These are phyloP conservation scores for Microcos paniculata DNA, from an alignment of 345 rosid genomes.

Conservation along the genomic window DNA sequence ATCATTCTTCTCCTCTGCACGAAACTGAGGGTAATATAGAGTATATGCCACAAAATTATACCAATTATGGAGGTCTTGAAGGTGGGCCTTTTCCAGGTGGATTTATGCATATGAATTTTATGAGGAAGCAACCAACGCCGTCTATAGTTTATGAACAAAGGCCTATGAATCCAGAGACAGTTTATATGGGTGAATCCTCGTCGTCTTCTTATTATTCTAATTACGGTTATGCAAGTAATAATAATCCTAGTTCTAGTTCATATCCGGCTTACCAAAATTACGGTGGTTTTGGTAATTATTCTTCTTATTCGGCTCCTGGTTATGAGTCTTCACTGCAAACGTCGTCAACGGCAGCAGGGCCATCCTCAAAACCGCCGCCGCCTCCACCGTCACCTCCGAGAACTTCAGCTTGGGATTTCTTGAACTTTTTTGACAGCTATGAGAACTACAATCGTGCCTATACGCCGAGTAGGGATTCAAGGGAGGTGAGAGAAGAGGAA, in stretches of 20 bases:
- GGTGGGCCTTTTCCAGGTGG: constrained; percentile 33
- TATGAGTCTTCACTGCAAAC: constrained; percentile 37
- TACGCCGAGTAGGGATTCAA: constrained; percentile 66
- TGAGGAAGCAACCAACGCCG: constrained; percentile 66
- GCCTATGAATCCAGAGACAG: constrained; percentile 52
- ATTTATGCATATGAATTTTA: constrained; percentile 69
- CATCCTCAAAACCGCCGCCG: constrained; percentile 67
- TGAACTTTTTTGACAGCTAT: constrained; percentile 55
- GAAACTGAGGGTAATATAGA: constrained; percentile 18
- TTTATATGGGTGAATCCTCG: constrained; percentile 65
- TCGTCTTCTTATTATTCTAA: constrained; percentile 41
- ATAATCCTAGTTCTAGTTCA: constrained; percentile 21
- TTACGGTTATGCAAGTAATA: constrained; percentile 23
- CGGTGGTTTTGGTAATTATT: constrained; percentile 25
- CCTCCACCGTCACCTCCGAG: constrained; percentile 82
- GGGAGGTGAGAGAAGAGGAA: constrained; percentile 65
- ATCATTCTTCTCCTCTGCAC: constrained; percentile 57
- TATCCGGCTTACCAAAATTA: constrained; percentile 36
- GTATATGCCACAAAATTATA: constrained; percentile 30
- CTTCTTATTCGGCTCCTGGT: constrained; percentile 26
- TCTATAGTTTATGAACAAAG: constrained; percentile 64
- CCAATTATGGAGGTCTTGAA: constrained; percentile 10
- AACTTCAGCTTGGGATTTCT: constrained; percentile 74
- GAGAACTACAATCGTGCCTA: constrained; percentile 51
- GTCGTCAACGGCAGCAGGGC: constrained; percentile 21